These are phyloP conservation scores for Arachis monticola DNA, from an alignment of 331 rosid genomes.

Conservation along the genomic window DNA sequence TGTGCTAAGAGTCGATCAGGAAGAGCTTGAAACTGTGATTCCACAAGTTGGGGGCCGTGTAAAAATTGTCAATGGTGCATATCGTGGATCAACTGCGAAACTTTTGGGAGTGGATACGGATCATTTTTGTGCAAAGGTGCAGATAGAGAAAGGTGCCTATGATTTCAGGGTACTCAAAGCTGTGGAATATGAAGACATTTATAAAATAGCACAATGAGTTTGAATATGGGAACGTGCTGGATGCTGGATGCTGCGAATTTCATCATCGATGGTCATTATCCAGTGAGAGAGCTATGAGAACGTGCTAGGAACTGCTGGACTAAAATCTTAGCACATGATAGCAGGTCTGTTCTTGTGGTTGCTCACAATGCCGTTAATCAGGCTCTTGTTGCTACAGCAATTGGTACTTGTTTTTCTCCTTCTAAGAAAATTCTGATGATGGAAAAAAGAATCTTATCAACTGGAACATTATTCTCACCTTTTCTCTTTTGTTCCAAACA, in stretches of 20 bases:
- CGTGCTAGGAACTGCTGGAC: slow-evolving; percentile 85
- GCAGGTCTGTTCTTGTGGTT: slow-evolving; percentile 88
- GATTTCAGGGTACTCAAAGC: slow-evolving; percentile 79
- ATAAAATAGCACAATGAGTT: slow-evolving; percentile 57
- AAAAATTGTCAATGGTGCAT: no score
- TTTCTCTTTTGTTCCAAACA: slow-evolving; percentile 24
- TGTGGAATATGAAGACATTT: slow-evolving; percentile 78
- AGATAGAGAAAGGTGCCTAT: slow-evolving; percentile 78
- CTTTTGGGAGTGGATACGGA: no score
- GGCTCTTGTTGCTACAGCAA: slow-evolving; percentile 93
- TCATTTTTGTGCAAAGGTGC: no score
- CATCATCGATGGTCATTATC: slow-evolving; percentile 87
- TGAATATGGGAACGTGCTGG: neutral
- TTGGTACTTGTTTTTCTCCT: slow-evolving; percentile 63
- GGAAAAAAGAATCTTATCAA: slow-evolving; percentile 18
- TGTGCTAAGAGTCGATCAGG: slow-evolving; percentile 85
- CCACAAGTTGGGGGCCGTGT: no score
- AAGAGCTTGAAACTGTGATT: slow-evolving; percentile 85
- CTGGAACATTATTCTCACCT: slow-evolving; percentile 10
- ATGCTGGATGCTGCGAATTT: slow-evolving; percentile 74
- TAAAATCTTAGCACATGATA: slow-evolving; percentile 74
- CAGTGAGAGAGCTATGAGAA: slow-evolving; percentile 87
- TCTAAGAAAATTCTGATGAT: slow-evolving; percentile 31
- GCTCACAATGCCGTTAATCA: slow-evolving; percentile 99
- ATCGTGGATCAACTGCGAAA: no score